phyloP scores from a whole-genome alignment of 169 alveolate species.

The Cryptosporidium ubiquitum region DNA sequence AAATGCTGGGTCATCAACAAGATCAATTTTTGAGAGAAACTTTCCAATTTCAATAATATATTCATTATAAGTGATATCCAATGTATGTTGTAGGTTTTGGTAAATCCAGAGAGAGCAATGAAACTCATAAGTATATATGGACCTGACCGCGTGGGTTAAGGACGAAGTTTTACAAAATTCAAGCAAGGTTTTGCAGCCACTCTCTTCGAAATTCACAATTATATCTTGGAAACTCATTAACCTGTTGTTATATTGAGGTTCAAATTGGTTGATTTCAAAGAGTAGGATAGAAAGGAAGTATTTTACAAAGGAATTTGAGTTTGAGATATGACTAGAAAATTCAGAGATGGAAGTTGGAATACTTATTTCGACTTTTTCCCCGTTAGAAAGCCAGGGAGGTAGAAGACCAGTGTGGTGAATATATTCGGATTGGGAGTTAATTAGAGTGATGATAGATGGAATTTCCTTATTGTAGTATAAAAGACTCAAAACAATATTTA shows the following conservation, averaged over 20 bases:
- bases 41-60: slow-evolving; percentile 23
- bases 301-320: slow-evolving; percentile 23
- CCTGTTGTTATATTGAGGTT: slow-evolving; percentile 1
- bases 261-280: slow-evolving; percentile 25
- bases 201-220: slow-evolving; percentile 5
- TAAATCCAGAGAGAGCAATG: slow-evolving; percentile 49
- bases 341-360: slow-evolving; percentile 35
- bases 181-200: slow-evolving; percentile 24
- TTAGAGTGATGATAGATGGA: not conserved
- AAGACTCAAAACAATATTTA: slow-evolving; percentile 23
- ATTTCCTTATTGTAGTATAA: slow-evolving; percentile 19
- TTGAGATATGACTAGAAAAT: slow-evolving; percentile 17
- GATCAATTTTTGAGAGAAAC: not conserved
- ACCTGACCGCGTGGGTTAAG: not conserved
- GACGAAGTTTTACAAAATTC: slow-evolving; percentile 26
- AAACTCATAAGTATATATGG: slow-evolving; percentile 49
- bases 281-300: slow-evolving; percentile 25
- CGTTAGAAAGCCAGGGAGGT: slow-evolving; percentile 67
- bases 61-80: slow-evolving; percentile 10
- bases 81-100: slow-evolving; percentile 14
- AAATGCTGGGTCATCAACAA: slow-evolving; percentile 8
- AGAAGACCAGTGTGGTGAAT: slow-evolving; percentile 20
- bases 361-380: slow-evolving; percentile 7
- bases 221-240: slow-evolving; percentile 12
- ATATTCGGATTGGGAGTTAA: slow-evolving; percentile 39